Evolutionary conservation across 768 basidiomycete genomes (phyloP).

Genomic region (Phaffia australis): DNA sequence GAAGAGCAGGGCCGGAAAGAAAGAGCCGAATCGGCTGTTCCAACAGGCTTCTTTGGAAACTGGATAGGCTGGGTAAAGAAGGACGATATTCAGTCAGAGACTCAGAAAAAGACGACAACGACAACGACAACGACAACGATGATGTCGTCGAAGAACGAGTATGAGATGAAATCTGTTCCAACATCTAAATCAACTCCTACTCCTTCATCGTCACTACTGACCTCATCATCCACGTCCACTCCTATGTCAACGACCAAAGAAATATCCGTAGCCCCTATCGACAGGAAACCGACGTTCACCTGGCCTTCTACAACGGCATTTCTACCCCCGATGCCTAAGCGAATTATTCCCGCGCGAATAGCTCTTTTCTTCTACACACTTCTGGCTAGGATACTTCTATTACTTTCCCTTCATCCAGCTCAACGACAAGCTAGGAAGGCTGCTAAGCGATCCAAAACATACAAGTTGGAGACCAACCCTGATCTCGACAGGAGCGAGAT

Average conservation of each 20-base stretch:
- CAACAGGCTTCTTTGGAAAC: not conserved
- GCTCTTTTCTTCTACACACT: constrained; percentile 8
- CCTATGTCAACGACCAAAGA: not conserved
- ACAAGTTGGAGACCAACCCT: not conserved
- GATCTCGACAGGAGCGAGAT: constrained; percentile 39
- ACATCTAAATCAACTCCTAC: not conserved
- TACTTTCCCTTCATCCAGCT: constrained; percentile 32
- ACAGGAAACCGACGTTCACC: not conserved
- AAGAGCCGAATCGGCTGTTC: constrained; percentile 1
- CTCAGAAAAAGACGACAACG: not conserved
- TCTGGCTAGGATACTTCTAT: constrained; percentile 29
- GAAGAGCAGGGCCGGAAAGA: constrained; percentile 14
- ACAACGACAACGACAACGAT: too few species aligned
- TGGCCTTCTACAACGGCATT: not conserved
- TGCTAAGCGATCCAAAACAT: constrained; percentile 12
- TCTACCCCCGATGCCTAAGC: not conserved
- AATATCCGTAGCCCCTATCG: not conserved
- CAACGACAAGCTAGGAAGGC: constrained; percentile 26
- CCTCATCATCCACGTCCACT: not conserved
- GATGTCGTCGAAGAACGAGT: not conserved
- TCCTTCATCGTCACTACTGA: not conserved
- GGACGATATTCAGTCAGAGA: not conserved
- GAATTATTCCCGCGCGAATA: not conserved
- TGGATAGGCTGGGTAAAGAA: not conserved
- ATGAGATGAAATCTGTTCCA: not conserved